These are phyloP conservation scores for Balakata baccata DNA, from an alignment of 345 rosid species.

Conservation along the genomic window DNA sequence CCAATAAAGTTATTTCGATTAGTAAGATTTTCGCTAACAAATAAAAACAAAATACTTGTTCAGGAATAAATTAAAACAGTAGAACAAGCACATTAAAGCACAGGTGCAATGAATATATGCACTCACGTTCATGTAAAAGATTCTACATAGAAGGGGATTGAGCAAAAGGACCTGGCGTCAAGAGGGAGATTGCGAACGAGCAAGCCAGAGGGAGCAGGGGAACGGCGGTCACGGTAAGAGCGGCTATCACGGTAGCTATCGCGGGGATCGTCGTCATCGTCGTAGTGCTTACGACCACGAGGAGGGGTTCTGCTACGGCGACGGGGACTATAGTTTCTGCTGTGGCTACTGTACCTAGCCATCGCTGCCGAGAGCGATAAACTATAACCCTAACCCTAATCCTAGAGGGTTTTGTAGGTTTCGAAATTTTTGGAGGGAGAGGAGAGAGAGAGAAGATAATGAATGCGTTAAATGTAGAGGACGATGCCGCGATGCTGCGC, in stretches of 20 bases:
- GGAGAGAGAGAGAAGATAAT: background rate
- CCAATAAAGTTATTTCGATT: no score
- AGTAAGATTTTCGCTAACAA: background rate
- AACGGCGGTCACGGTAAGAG: slow-evolving; percentile 70
- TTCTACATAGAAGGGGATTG: background rate
- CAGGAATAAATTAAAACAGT: no score
- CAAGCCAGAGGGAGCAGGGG: slow-evolving; percentile 81
- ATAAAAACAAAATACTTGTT: no score
- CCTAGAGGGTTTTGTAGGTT: slow-evolving; percentile 10
- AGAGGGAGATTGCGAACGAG: slow-evolving; percentile 94
- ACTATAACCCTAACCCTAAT: slow-evolving; percentile 34
- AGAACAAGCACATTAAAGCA: no score
- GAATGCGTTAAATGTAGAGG: no score
- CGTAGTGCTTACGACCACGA: slow-evolving; percentile 47
- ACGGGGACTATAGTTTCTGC: slow-evolving; percentile 83
- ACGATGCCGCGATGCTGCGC: no score
- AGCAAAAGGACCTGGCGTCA: slow-evolving; percentile 57
- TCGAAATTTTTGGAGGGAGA: slow-evolving; percentile 39
- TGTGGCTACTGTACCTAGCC: slow-evolving; percentile 69
- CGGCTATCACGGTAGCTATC: slow-evolving; percentile 45
- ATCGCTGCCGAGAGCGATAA: slow-evolving; percentile 22
- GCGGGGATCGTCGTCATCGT: slow-evolving; percentile 50
- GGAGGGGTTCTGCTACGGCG: slow-evolving; percentile 60
- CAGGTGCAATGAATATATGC: background rate
- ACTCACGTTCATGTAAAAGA: background rate